Percentiles rank a stretch among this genome's conserved stretches.
Conservation (phyloP, 140 eudicot species). For the Flaveria floridana region DNA sequence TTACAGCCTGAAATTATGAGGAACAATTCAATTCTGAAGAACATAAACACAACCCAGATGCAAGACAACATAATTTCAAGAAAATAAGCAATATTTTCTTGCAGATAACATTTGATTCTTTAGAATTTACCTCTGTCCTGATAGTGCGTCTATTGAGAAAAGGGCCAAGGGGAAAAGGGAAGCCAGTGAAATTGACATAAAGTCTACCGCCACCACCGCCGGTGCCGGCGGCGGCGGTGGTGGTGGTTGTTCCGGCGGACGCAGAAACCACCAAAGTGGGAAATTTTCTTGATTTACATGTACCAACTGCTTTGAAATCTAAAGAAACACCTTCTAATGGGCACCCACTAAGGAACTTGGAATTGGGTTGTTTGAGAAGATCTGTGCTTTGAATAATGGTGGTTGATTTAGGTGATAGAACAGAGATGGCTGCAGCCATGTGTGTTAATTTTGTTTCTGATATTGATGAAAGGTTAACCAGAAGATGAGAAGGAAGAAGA, state of each 20-base stretch:
- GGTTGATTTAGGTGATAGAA: constrained; percentile 50
- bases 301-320: constrained; percentile 37
- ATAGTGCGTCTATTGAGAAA: constrained; percentile 81
- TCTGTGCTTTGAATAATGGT: constrained; percentile 26
- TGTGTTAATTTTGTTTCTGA: background rate
- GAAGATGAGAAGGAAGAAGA: background rate
- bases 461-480: no score
- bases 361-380: constrained; percentile 39
- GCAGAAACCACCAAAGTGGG: constrained; percentile 54
- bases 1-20: constrained; percentile 57
- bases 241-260: constrained; percentile 28
- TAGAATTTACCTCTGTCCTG: constrained; percentile 68
- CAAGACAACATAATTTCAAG: background rate
- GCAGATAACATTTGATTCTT: background rate
- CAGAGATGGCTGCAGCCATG: constrained; percentile 61
- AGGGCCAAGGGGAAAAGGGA: constrained; percentile 98
- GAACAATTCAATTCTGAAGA: background rate
- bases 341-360: constrained; percentile 44
- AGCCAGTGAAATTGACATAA: constrained; percentile 87
- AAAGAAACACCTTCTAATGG: constrained; percentile 37
- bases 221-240: constrained; percentile 18
- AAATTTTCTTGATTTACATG: constrained; percentile 15
- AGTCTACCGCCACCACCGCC: constrained; percentile 56
- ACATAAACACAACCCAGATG: constrained; percentile 23
- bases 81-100: no score